These are phyloP conservation scores for Penicillium desertorum DNA, from an alignment of 495 filamentous ascomycete species.

Conservation along the genomic window DNA sequence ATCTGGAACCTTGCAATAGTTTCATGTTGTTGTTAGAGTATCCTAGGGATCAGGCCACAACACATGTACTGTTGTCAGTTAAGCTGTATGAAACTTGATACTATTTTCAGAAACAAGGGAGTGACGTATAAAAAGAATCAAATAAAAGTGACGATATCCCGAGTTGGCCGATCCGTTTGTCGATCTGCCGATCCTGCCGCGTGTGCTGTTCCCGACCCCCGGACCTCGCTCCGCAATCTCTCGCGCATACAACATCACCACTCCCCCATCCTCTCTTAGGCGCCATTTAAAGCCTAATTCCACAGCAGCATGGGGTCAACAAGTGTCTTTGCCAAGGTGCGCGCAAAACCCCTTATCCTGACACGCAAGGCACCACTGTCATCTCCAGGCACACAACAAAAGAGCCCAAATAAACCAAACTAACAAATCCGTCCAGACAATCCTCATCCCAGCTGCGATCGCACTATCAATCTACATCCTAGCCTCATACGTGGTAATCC, in stretches of 20 bases:
- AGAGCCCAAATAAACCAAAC: background rate
- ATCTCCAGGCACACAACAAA: background rate
- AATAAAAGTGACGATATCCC: background rate
- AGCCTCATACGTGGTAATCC: slow-evolving; percentile 67
- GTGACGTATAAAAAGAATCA: background rate
- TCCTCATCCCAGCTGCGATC: slow-evolving; percentile 75
- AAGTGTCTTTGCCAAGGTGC: slow-evolving; percentile 36
- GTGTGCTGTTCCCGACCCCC: background rate
- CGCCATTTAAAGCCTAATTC: too few species aligned
- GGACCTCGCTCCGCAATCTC: slow-evolving; percentile 1
- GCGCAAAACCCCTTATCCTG: slow-evolving; percentile 6
- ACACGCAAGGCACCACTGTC: background rate
- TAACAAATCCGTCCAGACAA: slow-evolving; percentile 53
- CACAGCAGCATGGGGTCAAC: slow-evolving; percentile 32
- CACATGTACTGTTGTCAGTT: background rate
- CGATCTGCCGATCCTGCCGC: slow-evolving; percentile 7
- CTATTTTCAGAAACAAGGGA: background rate
- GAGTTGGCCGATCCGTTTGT: background rate
- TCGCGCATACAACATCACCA: background rate
- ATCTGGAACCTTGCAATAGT: too few species aligned
- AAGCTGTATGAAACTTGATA: background rate
- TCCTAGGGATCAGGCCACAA: background rate
- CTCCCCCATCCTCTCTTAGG: background rate
- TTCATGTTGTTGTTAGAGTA: background rate
- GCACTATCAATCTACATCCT: slow-evolving; percentile 73